Conservation (phyloP, 2,329 filamentous ascomycete genomes). For the Metarhizium robertsii region DNA sequence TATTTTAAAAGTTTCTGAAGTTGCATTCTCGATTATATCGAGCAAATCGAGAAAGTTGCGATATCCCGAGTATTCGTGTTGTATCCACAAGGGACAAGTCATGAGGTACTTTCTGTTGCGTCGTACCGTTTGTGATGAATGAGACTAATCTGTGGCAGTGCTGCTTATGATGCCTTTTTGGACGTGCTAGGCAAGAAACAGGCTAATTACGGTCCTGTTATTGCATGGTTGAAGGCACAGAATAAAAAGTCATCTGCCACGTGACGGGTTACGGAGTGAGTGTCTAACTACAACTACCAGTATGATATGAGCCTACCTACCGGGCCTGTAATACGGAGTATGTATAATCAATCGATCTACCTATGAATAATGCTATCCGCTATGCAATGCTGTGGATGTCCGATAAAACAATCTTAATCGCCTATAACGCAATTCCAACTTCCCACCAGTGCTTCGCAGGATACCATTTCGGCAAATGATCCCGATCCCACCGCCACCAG, state of each 20-base stretch:
- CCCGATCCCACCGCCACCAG: constrained; percentile 58
- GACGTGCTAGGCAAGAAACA: constrained; percentile 62
- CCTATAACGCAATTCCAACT: constrained; percentile 23
- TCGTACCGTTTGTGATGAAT: neutral
- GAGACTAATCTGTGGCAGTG: constrained; percentile 29
- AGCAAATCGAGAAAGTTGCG: constrained; percentile 36
- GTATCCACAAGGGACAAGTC: constrained; percentile 50
- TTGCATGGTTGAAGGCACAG: constrained; percentile 57
- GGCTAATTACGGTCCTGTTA: constrained; percentile 52
- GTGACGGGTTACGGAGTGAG: neutral
- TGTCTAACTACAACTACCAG: neutral
- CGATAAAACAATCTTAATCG: neutral
- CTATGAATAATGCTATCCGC: neutral
- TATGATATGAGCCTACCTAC: neutral
- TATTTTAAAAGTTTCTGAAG: constrained; percentile 54
- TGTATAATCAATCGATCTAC: neutral
- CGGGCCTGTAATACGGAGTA: neutral
- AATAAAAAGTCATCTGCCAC: constrained; percentile 15
- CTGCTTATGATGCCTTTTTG: constrained; percentile 62
- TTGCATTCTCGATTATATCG: constrained; percentile 56
- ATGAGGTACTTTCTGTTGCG: constrained; percentile 42
- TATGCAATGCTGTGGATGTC: neutral
- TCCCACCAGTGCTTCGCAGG: constrained; percentile 54
- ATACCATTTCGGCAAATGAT: constrained; percentile 46
- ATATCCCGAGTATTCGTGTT: constrained; percentile 46